phyloP scores from a whole-genome alignment of 306 rosid genomes.

The Prunus salicina region DNA sequence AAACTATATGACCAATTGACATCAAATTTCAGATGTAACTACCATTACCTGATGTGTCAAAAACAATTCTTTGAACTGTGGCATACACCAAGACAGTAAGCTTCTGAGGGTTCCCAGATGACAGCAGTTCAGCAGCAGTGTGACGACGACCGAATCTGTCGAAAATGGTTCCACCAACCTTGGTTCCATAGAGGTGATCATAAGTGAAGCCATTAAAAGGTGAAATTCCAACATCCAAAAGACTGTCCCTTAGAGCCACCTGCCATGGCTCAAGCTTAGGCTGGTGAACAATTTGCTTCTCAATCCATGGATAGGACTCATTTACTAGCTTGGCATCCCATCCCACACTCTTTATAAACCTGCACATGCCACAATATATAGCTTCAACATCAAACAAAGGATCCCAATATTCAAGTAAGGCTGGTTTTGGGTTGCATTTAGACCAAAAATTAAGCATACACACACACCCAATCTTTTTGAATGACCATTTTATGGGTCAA shows the following conservation, averaged over 20 bases:
- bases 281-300: constrained; percentile 76
- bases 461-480: not conserved
- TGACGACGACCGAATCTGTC: constrained; percentile 82
- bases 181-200: constrained; percentile 87
- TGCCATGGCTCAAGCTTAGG: constrained; percentile 60
- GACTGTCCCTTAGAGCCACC: constrained; percentile 68
- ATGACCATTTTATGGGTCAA: too few relatives aligned
- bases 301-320: constrained; percentile 79
- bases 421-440: not conserved
- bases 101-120: constrained; percentile 59
- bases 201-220: constrained; percentile 95
- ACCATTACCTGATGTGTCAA: constrained; percentile 50
- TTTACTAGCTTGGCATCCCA: constrained; percentile 82
- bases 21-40: too few relatives aligned
- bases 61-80: constrained; percentile 76
- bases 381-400: not conserved
- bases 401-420: not conserved
- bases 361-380: constrained; percentile 33
- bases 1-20: not conserved
- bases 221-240: constrained; percentile 65
- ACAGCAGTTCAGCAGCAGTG: constrained; percentile 79
- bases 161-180: constrained; percentile 90
- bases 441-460: too few relatives aligned
- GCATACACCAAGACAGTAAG: constrained; percentile 73
- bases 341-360: constrained; percentile 61